Percentiles rank a stretch among this genome's conserved stretches.
These are phyloP conservation scores for Aspergillus cavernicola DNA, from an alignment of 495 filamentous ascomycete species.

Conservation along the genomic window DNA sequence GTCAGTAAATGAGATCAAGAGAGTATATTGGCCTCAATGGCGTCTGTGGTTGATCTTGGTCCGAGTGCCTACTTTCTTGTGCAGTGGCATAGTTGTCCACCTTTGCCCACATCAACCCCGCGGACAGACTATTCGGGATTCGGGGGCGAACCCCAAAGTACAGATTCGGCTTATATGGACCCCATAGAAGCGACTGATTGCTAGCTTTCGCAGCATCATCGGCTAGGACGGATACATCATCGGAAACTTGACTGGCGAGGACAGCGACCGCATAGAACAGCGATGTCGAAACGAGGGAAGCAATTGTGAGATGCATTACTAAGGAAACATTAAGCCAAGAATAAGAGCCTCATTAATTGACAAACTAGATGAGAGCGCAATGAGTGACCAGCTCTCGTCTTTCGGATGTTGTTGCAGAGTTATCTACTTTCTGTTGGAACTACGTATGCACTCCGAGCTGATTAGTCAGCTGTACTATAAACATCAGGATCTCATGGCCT, in stretches of 20 bases:
- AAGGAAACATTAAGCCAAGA: slow-evolving; percentile 23
- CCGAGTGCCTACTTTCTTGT: slow-evolving; percentile 66
- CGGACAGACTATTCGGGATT: slow-evolving; percentile 78
- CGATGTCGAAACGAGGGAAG: slow-evolving; percentile 26
- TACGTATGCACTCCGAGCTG: too few relatives aligned
- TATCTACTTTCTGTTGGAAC: too few relatives aligned
- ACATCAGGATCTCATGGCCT: too few relatives aligned
- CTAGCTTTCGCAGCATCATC: slow-evolving; percentile 51
- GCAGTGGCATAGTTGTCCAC: slow-evolving; percentile 76
- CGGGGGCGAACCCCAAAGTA: slow-evolving; percentile 93
- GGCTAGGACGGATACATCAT: slow-evolving; percentile 37
- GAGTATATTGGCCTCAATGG: not conserved
- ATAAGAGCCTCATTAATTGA: slow-evolving; percentile 16
- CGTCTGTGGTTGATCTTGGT: too few relatives aligned
- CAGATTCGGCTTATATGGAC: slow-evolving; percentile 89
- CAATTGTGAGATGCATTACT: slow-evolving; percentile 33
- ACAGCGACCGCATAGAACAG: slow-evolving; percentile 32
- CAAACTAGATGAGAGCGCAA: slow-evolving; percentile 4
- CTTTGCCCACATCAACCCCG: slow-evolving; percentile 85
- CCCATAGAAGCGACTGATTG: slow-evolving; percentile 91
- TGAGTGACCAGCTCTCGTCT: not conserved
- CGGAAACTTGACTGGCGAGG: slow-evolving; percentile 29
- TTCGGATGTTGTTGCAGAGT: slow-evolving; percentile 5
- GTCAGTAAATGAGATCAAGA: not conserved
- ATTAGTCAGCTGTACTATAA: too few relatives aligned